Evolutionary conservation across 2,329 filamentous ascomycete genomes (phyloP).

Genomic region (Cercospora brassicicola): DNA sequence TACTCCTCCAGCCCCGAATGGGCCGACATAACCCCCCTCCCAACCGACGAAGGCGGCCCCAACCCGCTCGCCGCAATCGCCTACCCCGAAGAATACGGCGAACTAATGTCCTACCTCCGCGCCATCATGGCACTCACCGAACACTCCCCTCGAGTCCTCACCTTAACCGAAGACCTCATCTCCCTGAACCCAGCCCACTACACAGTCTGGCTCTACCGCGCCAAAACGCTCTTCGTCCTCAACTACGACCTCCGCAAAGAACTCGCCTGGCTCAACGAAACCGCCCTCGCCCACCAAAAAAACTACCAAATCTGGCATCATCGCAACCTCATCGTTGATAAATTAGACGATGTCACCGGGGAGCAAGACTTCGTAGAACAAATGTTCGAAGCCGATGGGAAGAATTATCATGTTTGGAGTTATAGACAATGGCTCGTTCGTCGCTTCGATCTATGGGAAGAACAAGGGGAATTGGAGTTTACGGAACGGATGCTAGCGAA

Average conservation of each 20-base stretch:
- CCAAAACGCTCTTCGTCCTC: slow-evolving; percentile 70
- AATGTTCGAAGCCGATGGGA: slow-evolving; percentile 83
- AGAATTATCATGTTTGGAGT: slow-evolving; percentile 99
- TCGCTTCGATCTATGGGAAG: slow-evolving; percentile 56
- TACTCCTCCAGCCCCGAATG: slow-evolving; percentile 72
- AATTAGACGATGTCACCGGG: slow-evolving; percentile 39
- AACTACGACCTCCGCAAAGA: slow-evolving; percentile 67
- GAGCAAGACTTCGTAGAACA: slow-evolving; percentile 74
- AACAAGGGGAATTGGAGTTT: slow-evolving; percentile 61
- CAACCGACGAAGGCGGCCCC: slow-evolving; percentile 73
- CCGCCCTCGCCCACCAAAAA: slow-evolving; percentile 82
- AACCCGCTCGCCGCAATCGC: slow-evolving; percentile 87
- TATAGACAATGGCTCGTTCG: slow-evolving; percentile 81
- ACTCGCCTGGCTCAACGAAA: slow-evolving; percentile 79
- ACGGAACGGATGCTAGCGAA: slow-evolving; percentile 70
- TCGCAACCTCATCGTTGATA: slow-evolving; percentile 58
- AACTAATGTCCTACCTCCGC: slow-evolving; percentile 89
- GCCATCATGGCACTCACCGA: slow-evolving; percentile 91
- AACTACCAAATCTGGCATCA: slow-evolving; percentile 97
- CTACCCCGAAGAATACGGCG: slow-evolving; percentile 84
- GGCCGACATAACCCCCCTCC: slow-evolving; percentile 81
- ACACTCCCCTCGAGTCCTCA: slow-evolving; percentile 72
- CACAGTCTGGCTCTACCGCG: slow-evolving; percentile 96
- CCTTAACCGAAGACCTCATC: slow-evolving; percentile 86
- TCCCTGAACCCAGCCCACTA: slow-evolving; percentile 94